Evolutionary conservation across 2,329 filamentous ascomycete species (phyloP), one percentile per base, ranked within the genome.

Genomic region (Ascochyta pisi): DNA sequence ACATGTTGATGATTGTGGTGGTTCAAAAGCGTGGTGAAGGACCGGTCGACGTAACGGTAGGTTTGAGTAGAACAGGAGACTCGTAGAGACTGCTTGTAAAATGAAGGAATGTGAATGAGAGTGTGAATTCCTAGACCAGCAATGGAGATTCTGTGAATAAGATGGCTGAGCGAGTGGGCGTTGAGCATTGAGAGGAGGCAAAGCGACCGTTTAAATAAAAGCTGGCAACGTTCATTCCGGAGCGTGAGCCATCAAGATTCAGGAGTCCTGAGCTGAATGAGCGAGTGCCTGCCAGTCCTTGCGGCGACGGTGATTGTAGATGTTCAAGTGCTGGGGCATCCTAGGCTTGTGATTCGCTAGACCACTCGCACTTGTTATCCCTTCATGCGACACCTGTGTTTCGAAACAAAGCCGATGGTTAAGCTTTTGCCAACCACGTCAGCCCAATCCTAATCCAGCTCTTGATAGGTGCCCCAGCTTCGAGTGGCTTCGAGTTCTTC

Each of bases 401-500:
- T 56, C 53, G 53, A 56, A 56, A 56, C 53, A 56, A 47, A 19
- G 9, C 47, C 31, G 37, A 38, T 35, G 26, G 45, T 50, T 50
- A 65, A 68, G 58, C 62, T 62, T 65, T 64, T 53, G 65, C 65
- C 64, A 64, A 62, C 55, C 34, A 50, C 35, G 39, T 46, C 44
- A 19, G 24, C n/a, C 43, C 38, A 47, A 46, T 37, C 27, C 31
- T 47, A 19, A 42, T 41, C 26, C 29, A 33, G 42, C 31, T 27
- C 37, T 43, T 56, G 38, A 42, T 47, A 44, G 47, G 42, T 48
- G 26, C 26, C 12, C n/a, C 42, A 51, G 42, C 43, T 50, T 51
- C 42, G 42, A 39, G 27, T 29, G 27, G 27, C 27, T 29, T 29
- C 29, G 37, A 43, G 22, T 8, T 39, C 37, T 2, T 31, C 40